phyloP scores from a whole-genome alignment of 1,139 yeast species.

The Kodamaea plutei region DNA sequence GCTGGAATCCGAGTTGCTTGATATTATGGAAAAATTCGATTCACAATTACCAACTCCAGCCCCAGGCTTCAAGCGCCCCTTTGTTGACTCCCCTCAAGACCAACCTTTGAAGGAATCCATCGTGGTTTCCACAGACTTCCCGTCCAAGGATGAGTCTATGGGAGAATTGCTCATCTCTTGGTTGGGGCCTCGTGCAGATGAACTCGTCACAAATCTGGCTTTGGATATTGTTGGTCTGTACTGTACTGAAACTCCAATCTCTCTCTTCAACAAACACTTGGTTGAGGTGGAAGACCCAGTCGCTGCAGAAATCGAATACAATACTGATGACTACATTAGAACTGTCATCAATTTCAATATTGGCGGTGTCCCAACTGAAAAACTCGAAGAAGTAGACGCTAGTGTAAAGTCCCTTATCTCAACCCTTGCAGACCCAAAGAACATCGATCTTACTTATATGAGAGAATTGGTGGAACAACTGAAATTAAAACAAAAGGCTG shows the following conservation, averaged over 20 bases:
- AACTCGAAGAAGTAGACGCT: conserved; percentile 48
- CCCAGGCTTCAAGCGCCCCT: conserved; percentile 56
- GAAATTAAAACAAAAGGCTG: conserved; percentile 57
- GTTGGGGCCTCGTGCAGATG: conserved; percentile 71
- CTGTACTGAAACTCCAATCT: conserved; percentile 69
- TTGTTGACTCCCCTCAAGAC: conserved; percentile 65
- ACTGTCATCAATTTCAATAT: conserved; percentile 57
- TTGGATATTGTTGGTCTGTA: conserved; percentile 70
- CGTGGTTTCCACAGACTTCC: conserved; percentile 63
- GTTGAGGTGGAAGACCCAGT: conserved; percentile 82
- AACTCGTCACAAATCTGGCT: conserved; percentile 57
- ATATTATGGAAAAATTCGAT: conserved; percentile 63
- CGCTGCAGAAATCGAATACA: conserved; percentile 67
- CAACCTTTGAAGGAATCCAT: conserved; percentile 39
- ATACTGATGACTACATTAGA: conserved; percentile 66
- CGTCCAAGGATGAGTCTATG: conserved; percentile 82
- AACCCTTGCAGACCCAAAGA: conserved; percentile 43
- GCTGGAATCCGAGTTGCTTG: conserved; percentile 66
- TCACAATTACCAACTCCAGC: conserved; percentile 43
- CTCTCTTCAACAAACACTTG: conserved; percentile 61
- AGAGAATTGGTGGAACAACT: conserved; percentile 64
- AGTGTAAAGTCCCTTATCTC: conserved; percentile 49
- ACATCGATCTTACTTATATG: conserved; percentile 63
- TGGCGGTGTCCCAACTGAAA: conserved; percentile 74
- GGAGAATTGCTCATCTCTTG: conserved; percentile 76